Evolutionary conservation across 2,329 filamentous ascomycete species (phyloP), one percentile per base, ranked within the genome.

Genomic region (Venturia aucupariae): DNA sequence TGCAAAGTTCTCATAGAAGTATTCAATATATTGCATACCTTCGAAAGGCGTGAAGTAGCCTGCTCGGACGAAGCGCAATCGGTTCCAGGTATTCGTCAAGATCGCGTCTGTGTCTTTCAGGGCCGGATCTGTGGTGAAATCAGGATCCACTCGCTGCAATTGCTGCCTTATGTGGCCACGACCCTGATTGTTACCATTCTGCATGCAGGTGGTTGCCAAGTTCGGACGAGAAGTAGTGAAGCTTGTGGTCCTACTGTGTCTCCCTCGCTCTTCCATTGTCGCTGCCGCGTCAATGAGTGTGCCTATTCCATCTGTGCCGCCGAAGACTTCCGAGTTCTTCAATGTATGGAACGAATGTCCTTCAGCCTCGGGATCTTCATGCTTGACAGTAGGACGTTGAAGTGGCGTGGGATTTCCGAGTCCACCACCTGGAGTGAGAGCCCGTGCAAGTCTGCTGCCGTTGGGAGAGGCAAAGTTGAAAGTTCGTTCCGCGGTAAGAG

Each of bases 11-110:
- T 89, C 86, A 77, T 97, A 97, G 77, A 97, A 97, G 76, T 97
- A 97, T 73, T 92, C 88, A 67, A 99, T 90, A 72, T 97, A 97
- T 54, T 88, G 87, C 74, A 97, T 92, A 27, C 91, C 93, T 76
- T 99, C 94, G 68, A 90, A 86, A 0, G 93, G 90, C 0, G 92
- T 96, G 74, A 99, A 94, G 93, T 93, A 97, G 11, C 94, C 94
- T 10, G 92, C 92, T 63, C 92, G 87, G n/a, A 97, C 93, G 73
- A 97, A 97, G 54, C 92, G 87, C 74, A 97, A 92, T 67, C 91
- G 83, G 1, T 88, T 86, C 94, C 94, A 99, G n/a, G 91, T 89
- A 11, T 57, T 64, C 5, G 44, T 64, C 35, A 39, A 19, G 15
- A 35, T 38, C 19, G 35, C 39, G 8, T 62, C 30, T 17, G 6